Percentiles rank a stretch among this genome's conserved stretches.
Conservation (phyloP, 805 yeast species). For the Candida sanyiensis region DNA sequence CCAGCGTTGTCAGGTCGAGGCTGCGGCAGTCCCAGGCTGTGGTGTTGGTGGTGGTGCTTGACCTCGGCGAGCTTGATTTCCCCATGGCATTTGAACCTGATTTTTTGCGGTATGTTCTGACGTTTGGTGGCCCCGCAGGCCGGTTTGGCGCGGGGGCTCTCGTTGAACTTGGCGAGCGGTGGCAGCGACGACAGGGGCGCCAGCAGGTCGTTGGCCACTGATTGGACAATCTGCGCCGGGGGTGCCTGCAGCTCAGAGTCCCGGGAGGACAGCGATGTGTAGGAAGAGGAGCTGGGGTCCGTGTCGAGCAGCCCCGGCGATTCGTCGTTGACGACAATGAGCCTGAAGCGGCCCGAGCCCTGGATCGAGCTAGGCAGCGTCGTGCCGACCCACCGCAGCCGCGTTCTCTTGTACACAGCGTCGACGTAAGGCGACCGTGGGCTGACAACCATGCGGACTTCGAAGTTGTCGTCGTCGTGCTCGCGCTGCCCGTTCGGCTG, state of each 20-base stretch:
- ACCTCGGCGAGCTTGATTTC: constrained; percentile 23
- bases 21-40: not conserved
- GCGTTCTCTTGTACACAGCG: constrained; percentile 26
- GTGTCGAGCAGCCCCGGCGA: constrained; percentile 28
- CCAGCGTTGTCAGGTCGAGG: not conserved
- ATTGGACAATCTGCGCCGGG: not conserved
- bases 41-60: not conserved
- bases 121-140: not conserved
- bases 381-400: constrained; percentile 36
- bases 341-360: constrained; percentile 31
- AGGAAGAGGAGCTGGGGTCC: not conserved
- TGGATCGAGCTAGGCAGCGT: constrained; percentile 31
- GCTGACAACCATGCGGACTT: constrained; percentile 28
- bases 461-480: constrained; percentile 17
- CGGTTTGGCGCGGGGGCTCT: constrained; percentile 1
- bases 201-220: constrained; percentile 4
- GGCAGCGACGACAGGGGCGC: constrained; percentile 15
- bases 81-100: constrained; percentile 16
- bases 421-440: constrained; percentile 30
- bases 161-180: constrained; percentile 22
- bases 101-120: constrained; percentile 13
- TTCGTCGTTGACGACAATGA: constrained; percentile 30
- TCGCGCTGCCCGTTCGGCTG: constrained; percentile 17
- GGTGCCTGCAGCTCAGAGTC: constrained; percentile 1
- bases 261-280: not conserved